Evolutionary conservation across 2,329 filamentous ascomycete genomes (phyloP), one percentile per base, ranked within the genome.

Genomic region (Myotisia sp.): DNA sequence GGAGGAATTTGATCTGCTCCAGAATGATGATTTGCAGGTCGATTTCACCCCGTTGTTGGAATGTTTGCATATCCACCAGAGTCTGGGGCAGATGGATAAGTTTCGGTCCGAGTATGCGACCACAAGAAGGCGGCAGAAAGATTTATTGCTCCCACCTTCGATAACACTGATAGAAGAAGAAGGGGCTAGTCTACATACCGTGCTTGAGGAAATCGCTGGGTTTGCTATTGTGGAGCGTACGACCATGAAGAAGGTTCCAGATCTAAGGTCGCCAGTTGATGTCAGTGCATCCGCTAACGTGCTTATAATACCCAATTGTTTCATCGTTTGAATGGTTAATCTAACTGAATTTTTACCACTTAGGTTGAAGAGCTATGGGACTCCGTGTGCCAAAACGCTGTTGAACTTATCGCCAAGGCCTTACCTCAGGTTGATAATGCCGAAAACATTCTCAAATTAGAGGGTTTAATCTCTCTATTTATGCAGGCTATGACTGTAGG

Each of bases 331-430:
- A 27, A 13, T 13, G 16, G 27, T 18, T 27, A 18, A 36, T 29
- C 36, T 41, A 41, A 44, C 42, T 18, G 17, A 34, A 42, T 41
- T 19, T 43, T 34, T 20, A 13, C n/a, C 16, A 26, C 37, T 16
- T 41, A 86, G 80, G 76, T 94, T n/a, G 90, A 98, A 51, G 90
- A 95, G 57, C 64, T 98, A 2, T 98, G 90, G 90, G 87, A 95
- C 49, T 94, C 86, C 0, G 90, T 95, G 82, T 95, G 87, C 51
- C 82, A 86, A 49, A 76, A 79, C 28, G 79, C 83, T 0, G 84
- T 95, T 44, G 71, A 69, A 6, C 65, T 95, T 30, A 92, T 92
- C 42, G 76, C 78, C 1, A 82, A 78, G 45, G 79, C 83, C 0
- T 63, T 98, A 3, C 70, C 72, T 32, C 74, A 76, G 26, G 74